phyloP scores from a whole-genome alignment of 305 asterid genomes.

The Fraxinus paxiana region DNA sequence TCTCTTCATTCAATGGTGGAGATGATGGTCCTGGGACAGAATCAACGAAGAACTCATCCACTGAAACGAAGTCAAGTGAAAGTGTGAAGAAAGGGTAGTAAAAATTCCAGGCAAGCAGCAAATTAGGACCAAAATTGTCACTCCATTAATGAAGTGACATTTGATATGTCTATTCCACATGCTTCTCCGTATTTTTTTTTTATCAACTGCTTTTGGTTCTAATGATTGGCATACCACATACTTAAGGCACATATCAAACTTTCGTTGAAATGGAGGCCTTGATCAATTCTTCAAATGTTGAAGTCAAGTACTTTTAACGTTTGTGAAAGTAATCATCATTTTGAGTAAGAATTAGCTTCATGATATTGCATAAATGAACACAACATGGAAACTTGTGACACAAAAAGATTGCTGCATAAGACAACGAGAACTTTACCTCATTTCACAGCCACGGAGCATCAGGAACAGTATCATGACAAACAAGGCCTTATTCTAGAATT shows the following conservation, averaged over 20 bases:
- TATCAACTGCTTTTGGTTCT: background rate
- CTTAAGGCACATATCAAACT: background rate
- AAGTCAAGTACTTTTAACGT: background rate
- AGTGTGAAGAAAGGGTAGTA: background rate
- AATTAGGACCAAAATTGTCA: background rate
- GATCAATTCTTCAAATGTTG: background rate
- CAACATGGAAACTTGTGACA: background rate
- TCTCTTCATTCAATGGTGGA: slow-evolving; percentile 63
- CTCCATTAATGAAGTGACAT: background rate
- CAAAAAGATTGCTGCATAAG: background rate
- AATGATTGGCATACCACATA: background rate
- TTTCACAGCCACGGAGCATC: background rate
- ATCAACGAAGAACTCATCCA: slow-evolving; percentile 74
- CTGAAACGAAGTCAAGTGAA: slow-evolving; percentile 33
- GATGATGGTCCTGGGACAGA: slow-evolving; percentile 49
- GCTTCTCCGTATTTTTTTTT: background rate
- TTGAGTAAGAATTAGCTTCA: background rate
- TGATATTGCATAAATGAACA: background rate
- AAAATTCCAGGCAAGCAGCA: background rate
- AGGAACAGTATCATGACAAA: background rate
- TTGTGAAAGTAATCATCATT: background rate
- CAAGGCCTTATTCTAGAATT: background rate
- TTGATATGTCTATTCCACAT: background rate
- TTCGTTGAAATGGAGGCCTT: background rate
- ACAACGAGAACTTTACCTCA: background rate